These are phyloP conservation scores for Aureobasidium sp. DNA, from an alignment of 2,329 filamentous ascomycete species.

Conservation along the genomic window DNA sequence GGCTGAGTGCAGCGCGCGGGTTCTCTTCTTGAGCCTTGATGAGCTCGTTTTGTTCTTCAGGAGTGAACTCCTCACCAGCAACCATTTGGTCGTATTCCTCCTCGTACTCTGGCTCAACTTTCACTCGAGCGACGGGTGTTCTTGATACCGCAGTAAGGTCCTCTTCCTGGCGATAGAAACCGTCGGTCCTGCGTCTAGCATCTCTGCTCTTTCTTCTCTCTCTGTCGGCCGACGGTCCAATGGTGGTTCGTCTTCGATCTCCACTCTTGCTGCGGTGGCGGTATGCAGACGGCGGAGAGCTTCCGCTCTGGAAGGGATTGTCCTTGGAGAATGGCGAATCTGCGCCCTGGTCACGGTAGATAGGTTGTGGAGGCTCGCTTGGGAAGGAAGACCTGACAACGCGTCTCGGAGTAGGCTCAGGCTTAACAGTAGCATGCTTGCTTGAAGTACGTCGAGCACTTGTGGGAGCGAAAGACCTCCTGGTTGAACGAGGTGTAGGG, in stretches of 20 bases:
- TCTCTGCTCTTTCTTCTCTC: conserved; percentile 39
- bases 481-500: conserved; percentile 23
- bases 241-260: conserved; percentile 47
- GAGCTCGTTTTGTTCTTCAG: conserved; percentile 75
- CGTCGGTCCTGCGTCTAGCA: conserved; percentile 38
- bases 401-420: conserved; percentile 40
- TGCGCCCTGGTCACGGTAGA: conserved; percentile 25
- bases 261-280: conserved; percentile 33
- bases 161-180: conserved; percentile 41
- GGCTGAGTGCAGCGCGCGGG: not conserved
- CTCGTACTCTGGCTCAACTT: conserved; percentile 18
- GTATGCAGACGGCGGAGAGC: conserved; percentile 50
- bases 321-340: conserved; percentile 74
- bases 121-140: conserved; percentile 43
- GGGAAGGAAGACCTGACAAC: conserved; percentile 18
- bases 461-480: conserved; percentile 20
- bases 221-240: conserved; percentile 31
- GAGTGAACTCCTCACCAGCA: conserved; percentile 85
- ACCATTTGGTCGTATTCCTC: conserved; percentile 43
- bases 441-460: conserved; percentile 34
- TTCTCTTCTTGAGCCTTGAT: conserved; percentile 41
- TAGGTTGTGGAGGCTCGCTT: conserved; percentile 23
- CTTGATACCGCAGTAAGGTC: conserved; percentile 52
- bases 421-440: conserved; percentile 36
- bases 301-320: conserved; percentile 88